Conservation (phyloP, 768 basidiomycete species). For the Amyloporia xantha region DNA sequence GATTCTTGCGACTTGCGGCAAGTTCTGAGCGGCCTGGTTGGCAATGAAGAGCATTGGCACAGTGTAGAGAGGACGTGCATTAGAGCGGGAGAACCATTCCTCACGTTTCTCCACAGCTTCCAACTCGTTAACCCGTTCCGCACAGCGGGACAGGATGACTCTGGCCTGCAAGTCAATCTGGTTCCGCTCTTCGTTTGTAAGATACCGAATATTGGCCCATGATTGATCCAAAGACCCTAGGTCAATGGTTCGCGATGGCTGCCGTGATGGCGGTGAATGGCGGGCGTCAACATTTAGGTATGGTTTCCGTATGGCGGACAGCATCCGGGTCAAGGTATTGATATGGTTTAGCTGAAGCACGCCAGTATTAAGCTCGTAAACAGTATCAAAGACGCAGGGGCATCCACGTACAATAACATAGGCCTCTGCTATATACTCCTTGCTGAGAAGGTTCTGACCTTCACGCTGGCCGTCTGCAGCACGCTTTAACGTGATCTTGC, state of each 20-base stretch:
- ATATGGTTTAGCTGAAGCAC: slow-evolving; percentile 62
- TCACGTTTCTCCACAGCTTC: slow-evolving; percentile 85
- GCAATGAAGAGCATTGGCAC: not conserved
- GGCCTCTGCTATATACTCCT: slow-evolving; percentile 69
- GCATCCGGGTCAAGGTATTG: slow-evolving; percentile 60
- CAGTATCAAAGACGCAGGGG: not conserved
- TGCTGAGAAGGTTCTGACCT: slow-evolving; percentile 39
- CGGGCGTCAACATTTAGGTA: slow-evolving; percentile 79
- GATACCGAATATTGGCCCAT: slow-evolving; percentile 60
- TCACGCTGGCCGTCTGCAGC: slow-evolving; percentile 30
- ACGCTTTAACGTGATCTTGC: slow-evolving; percentile 32
- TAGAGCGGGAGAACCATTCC: slow-evolving; percentile 23
- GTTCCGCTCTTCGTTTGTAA: slow-evolving; percentile 89
- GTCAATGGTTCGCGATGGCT: slow-evolving; percentile 49
- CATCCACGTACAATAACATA: slow-evolving; percentile 53
- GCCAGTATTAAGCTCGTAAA: slow-evolving; percentile 3
- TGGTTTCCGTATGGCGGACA: slow-evolving; percentile 70
- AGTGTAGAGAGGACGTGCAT: not conserved
- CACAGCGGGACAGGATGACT: slow-evolving; percentile 77
- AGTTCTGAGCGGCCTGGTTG: slow-evolving; percentile 59
- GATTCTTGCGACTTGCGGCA: slow-evolving; percentile 55
- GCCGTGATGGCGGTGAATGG: slow-evolving; percentile 43
- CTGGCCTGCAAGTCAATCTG: slow-evolving; percentile 93
- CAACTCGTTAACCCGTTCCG: slow-evolving; percentile 82
- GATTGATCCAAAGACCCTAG: slow-evolving; percentile 37